These are phyloP conservation scores for Pigoraptor vietnamica DNA, from an alignment of 78 protist species.

Conservation along the genomic window DNA sequence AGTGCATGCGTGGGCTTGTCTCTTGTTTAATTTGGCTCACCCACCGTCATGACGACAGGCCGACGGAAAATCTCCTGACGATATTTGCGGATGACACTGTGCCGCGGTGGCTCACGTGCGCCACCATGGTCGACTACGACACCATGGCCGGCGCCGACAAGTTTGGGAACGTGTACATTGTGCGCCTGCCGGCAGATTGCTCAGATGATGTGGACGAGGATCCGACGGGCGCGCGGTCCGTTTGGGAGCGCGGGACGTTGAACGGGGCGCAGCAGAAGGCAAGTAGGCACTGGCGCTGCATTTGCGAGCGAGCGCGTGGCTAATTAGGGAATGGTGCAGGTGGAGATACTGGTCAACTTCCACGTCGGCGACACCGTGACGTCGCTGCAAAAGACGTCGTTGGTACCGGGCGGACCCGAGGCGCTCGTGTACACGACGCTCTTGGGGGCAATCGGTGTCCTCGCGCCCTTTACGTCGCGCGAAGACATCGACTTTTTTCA, in stretches of 20 bases:
- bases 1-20: neutral
- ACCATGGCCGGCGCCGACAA: slow-evolving; percentile 81
- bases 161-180: slow-evolving; percentile 82
- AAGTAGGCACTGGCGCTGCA: too few relatives aligned
- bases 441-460: slow-evolving; percentile 40
- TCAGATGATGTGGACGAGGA: slow-evolving; percentile 15
- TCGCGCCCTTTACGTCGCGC: slow-evolving; percentile 61
- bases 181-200: slow-evolving; percentile 63
- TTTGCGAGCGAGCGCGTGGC: too few relatives aligned
- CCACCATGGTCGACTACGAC: slow-evolving; percentile 69
- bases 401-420: slow-evolving; percentile 63
- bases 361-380: slow-evolving; percentile 83
- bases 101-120: slow-evolving; percentile 82
- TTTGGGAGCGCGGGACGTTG: slow-evolving; percentile 20
- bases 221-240: slow-evolving; percentile 14
- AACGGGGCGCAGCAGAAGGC: slow-evolving; percentile 71
- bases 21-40: neutral
- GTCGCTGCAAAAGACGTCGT: slow-evolving; percentile 40
- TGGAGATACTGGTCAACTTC: slow-evolving; percentile 20
- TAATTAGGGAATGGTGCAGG: neutral
- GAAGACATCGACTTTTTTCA: slow-evolving; percentile 83
- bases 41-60: neutral
- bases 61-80: slow-evolving; percentile 52
- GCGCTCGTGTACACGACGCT: slow-evolving; percentile 56
- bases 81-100: slow-evolving; percentile 86